Evolutionary conservation across 257 asterid species (phyloP).

Genomic region (Leonotis leonurus): DNA sequence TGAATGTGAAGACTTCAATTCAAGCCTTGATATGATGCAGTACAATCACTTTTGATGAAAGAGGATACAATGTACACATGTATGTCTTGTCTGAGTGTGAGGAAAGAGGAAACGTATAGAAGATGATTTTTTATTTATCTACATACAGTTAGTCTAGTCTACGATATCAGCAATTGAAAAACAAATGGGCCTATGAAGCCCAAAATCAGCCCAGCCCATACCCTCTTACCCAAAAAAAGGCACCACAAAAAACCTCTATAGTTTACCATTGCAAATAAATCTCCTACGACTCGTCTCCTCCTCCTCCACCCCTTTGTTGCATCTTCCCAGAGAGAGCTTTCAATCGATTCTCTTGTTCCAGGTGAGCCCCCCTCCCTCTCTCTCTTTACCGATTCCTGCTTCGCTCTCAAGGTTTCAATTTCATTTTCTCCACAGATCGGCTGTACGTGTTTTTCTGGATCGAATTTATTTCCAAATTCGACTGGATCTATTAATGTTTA

Average conservation of each 20-base stretch:
- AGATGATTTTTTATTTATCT: too few relatives aligned
- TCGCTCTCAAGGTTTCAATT: not conserved
- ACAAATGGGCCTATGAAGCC: not conserved
- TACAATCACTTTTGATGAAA: too few relatives aligned
- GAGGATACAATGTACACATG: too few relatives aligned
- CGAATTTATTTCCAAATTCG: not conserved
- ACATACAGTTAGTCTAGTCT: too few relatives aligned
- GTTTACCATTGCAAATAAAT: conserved; percentile 10
- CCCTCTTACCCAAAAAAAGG: not conserved
- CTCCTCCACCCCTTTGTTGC: conserved; percentile 16
- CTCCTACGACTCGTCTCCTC: conserved; percentile 19
- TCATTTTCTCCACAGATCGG: not conserved
- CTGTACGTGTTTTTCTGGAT: not conserved
- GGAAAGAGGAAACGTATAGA: too few relatives aligned
- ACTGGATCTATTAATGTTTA: conserved; percentile 11
- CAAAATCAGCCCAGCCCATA: conserved; percentile 6
- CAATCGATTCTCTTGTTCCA: conserved; percentile 5
- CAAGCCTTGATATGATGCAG: too few relatives aligned
- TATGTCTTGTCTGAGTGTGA: too few relatives aligned
- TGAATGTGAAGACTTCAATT: too few relatives aligned
- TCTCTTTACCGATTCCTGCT: conserved; percentile 1
- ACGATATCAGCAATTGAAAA: too few relatives aligned
- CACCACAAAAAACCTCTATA: not conserved
- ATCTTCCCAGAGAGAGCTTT: conserved; percentile 18
- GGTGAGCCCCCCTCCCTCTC: conserved; percentile 12